phyloP scores from a whole-genome alignment of 2,329 filamentous ascomycete genomes.

The Apiospora hydei region DNA sequence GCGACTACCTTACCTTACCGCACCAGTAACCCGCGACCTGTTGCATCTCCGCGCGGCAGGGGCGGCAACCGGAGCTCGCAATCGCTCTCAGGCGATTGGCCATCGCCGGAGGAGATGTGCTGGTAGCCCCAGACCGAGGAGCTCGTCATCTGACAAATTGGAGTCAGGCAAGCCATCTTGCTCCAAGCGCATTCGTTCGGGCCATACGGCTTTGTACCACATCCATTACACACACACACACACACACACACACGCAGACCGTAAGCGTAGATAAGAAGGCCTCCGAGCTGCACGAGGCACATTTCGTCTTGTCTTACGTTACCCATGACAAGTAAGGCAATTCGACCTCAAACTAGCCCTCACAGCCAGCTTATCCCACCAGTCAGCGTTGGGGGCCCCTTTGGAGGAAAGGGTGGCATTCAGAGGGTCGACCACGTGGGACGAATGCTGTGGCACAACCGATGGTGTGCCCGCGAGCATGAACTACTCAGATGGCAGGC shows the following conservation, averaged over 20 bases:
- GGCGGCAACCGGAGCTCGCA: background rate
- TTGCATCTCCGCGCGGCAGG: background rate
- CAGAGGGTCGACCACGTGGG: background rate
- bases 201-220: conserved; percentile 16
- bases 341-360: background rate
- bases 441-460: conserved; percentile 9
- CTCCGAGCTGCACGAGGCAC: background rate
- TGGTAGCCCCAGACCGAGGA: background rate
- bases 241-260: background rate
- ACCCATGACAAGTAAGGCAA: background rate
- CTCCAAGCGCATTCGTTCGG: background rate
- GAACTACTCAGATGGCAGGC: conserved; percentile 3
- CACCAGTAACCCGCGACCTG: background rate
- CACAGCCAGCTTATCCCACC: background rate
- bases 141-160: conserved; percentile 16
- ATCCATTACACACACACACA: background rate
- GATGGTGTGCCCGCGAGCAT: conserved; percentile 3
- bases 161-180: background rate
- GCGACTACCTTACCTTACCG: background rate
- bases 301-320: conserved; percentile 2
- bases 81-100: background rate
- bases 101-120: background rate
- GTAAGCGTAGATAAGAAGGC: background rate
- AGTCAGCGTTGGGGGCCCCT: conserved; percentile 1
- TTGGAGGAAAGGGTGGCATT: background rate